These are phyloP conservation scores for Chaetomiaceae sp. DNA, from an alignment of 2,329 filamentous ascomycete species.

Conservation along the genomic window DNA sequence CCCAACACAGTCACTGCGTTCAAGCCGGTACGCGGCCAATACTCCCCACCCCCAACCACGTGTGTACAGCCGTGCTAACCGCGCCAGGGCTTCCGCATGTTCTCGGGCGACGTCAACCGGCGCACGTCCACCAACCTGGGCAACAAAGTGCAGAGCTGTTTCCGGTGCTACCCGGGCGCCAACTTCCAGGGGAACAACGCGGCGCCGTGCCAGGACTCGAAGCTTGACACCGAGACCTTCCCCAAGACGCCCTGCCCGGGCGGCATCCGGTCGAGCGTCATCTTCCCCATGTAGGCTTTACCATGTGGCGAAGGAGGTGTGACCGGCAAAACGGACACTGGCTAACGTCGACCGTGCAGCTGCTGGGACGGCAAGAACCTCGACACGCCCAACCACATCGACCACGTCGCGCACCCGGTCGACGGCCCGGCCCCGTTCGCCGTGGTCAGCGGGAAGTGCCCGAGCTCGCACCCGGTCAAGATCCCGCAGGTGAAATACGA, in stretches of 20 bases:
- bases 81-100: slow-evolving; percentile 40
- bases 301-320: too few relatives aligned
- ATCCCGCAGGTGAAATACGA: slow-evolving; percentile 34
- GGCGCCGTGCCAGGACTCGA: slow-evolving; percentile 19
- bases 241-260: slow-evolving; percentile 22
- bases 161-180: slow-evolving; percentile 24
- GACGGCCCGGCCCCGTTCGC: slow-evolving; percentile 35
- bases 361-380: slow-evolving; percentile 43
- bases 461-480: slow-evolving; percentile 22
- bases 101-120: slow-evolving; percentile 34
- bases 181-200: slow-evolving; percentile 24
- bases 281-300: slow-evolving; percentile 26
- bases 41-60: not conserved
- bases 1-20: slow-evolving; percentile 37
- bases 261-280: slow-evolving; percentile 24
- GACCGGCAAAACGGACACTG: too few relatives aligned
- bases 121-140: slow-evolving; percentile 15
- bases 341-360: slow-evolving; percentile 21
- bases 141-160: slow-evolving; percentile 30
- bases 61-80: too few relatives aligned
- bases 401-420: slow-evolving; percentile 37
- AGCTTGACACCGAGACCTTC: slow-evolving; percentile 22
- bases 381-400: slow-evolving; percentile 37
- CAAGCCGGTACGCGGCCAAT: slow-evolving; percentile 27
- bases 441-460: slow-evolving; percentile 27